phyloP scores from a whole-genome alignment of 2,329 filamentous ascomycete species.

The Gaeumannomyces sp. region DNA sequence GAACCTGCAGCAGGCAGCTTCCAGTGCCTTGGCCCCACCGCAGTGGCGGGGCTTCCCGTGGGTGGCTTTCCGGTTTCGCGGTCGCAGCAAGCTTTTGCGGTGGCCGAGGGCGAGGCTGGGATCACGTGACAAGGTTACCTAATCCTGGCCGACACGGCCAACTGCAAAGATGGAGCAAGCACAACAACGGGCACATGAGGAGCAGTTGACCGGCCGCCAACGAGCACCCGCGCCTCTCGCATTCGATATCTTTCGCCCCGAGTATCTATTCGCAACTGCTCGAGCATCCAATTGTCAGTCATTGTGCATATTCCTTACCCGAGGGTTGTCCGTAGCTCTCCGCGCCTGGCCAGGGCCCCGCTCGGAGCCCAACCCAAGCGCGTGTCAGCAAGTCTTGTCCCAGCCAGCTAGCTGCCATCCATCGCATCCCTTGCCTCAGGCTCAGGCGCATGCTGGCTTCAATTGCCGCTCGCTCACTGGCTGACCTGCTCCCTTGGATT shows the following conservation, averaged over 20 bases:
- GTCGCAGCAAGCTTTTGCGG: not conserved
- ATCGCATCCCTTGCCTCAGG: not conserved
- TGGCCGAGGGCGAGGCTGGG: not conserved
- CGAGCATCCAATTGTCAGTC: conserved; percentile 7
- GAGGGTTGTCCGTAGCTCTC: not conserved
- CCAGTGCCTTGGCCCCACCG: not conserved
- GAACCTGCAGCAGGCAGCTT: too few relatives aligned
- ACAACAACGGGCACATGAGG: conserved; percentile 1
- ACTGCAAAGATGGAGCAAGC: conserved; percentile 5
- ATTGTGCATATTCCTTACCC: conserved; percentile 1
- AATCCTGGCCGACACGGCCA: conserved; percentile 1
- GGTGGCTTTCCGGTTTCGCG: not conserved
- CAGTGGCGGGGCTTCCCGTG: not conserved
- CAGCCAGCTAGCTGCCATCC: too few relatives aligned
- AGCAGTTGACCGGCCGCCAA: not conserved
- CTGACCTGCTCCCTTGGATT: not conserved
- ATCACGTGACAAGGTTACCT: not conserved
- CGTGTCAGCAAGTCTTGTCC: not conserved
- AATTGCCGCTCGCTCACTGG: not conserved
- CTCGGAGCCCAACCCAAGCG: not conserved
- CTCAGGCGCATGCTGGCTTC: not conserved
- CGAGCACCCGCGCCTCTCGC: not conserved
- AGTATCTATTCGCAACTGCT: conserved; percentile 4
- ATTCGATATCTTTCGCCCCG: conserved; percentile 5
- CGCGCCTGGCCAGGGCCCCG: not conserved